Conservation (phyloP, 768 basidiomycete genomes). For the Collybia sp. region DNA sequence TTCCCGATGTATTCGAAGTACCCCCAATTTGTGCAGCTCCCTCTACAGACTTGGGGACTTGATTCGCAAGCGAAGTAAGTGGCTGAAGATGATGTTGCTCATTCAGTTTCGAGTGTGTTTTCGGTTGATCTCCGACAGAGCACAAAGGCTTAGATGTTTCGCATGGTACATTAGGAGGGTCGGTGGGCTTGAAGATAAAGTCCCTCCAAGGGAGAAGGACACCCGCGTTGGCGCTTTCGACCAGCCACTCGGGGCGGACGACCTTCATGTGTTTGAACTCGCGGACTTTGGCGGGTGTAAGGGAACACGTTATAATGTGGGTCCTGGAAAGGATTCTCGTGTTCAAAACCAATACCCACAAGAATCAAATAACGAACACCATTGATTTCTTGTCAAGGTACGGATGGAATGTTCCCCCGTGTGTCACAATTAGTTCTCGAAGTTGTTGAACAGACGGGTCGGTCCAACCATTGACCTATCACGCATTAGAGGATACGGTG, state of each 20-base stretch:
- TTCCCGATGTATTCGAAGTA: background rate
- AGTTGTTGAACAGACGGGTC: slow-evolving; percentile 83
- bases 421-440: slow-evolving; percentile 69
- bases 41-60: background rate
- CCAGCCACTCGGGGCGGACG: slow-evolving; percentile 83
- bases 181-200: slow-evolving; percentile 54
- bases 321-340: slow-evolving; percentile 43
- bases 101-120: slow-evolving; percentile 20
- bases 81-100: background rate
- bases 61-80: background rate
- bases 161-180: slow-evolving; percentile 44
- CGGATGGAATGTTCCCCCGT: slow-evolving; percentile 81
- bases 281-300: slow-evolving; percentile 85
- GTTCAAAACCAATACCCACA: background rate
- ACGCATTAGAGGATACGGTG: background rate
- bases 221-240: slow-evolving; percentile 68
- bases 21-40: background rate
- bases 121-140: slow-evolving; percentile 19
- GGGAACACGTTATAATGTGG: slow-evolving; percentile 86
- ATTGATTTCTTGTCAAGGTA: slow-evolving; percentile 77
- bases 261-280: slow-evolving; percentile 93
- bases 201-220: slow-evolving; percentile 75
- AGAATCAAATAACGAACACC: slow-evolving; percentile 44
- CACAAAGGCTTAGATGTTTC: slow-evolving; percentile 26
- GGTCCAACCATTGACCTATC: slow-evolving; percentile 87